Evolutionary conservation across 495 filamentous ascomycete species (phyloP).

Genomic region (Hypoxylon lienhwacheense): DNA sequence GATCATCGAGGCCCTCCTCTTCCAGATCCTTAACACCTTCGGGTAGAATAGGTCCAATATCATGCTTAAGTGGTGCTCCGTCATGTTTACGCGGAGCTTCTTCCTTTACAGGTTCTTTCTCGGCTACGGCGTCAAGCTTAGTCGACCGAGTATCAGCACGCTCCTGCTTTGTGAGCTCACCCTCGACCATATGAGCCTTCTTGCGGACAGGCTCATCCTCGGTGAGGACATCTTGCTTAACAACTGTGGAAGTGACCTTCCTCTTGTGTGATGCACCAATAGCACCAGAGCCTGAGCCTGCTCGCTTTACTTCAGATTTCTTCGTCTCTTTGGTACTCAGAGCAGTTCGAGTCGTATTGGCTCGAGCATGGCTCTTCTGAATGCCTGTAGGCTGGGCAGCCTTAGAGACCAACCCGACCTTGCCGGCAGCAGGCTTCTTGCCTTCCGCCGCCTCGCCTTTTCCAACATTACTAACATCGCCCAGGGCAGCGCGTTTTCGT

Average conservation of each 20-base stretch:
- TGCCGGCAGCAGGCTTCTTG: conserved; percentile 66
- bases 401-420: conserved; percentile 73
- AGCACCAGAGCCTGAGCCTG: conserved; percentile 71
- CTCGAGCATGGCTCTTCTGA: conserved; percentile 70
- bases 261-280: conserved; percentile 65
- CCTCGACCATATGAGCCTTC: conserved; percentile 47
- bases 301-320: conserved; percentile 67
- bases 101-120: conserved; percentile 72
- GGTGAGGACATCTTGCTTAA: conserved; percentile 62
- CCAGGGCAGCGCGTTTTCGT: conserved; percentile 75
- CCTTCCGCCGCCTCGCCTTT: conserved; percentile 70
- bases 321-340: conserved; percentile 66
- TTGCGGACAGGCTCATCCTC: conserved; percentile 59
- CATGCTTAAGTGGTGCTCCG: conserved; percentile 71
- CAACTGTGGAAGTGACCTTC: conserved; percentile 52
- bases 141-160: conserved; percentile 44
- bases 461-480: conserved; percentile 92
- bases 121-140: conserved; percentile 50
- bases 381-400: conserved; percentile 72
- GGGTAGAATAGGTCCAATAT: conserved; percentile 39
- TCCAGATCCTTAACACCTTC: conserved; percentile 70
- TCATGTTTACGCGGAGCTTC: conserved; percentile 73
- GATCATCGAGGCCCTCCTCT: conserved; percentile 84
- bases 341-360: conserved; percentile 64
- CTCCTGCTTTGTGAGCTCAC: conserved; percentile 35